Evolutionary conservation across 805 yeast species (phyloP), one percentile per base, ranked within the genome.

Genomic region (Ogataea nitratoaversa): DNA sequence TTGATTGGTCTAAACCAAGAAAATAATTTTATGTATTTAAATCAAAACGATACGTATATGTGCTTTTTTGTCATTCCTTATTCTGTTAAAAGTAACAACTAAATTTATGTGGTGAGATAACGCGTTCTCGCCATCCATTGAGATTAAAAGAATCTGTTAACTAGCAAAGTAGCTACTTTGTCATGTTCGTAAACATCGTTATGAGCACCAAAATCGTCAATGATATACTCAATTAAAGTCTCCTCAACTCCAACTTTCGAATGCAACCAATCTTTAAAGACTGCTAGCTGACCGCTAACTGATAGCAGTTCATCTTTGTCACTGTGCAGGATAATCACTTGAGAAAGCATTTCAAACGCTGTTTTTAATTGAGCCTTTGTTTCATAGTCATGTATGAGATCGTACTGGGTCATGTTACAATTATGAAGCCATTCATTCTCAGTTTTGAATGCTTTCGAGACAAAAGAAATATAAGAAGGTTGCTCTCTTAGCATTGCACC

Each of bases 271-370:
- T 48, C 31, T 2, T 53, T 43, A 19, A 82, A 61, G 40, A 56
- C 40, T 3, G 62, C 49, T 0, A 82, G 65, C 52, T 84, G 93
- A 3, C 60, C 58, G 19, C 63, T 40, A 2, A 76, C 62, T 16
- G 40, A 25, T 17, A 87, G 59, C 13, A 87, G 67, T 54, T 86
- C 95, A 60, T 87, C 95, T 14, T 70, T 56, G 3, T 60, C 55
- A 3, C 93, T 83, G 29, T 86, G 90, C 2, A 82, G 56, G 0
- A 85, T 53, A 32, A 66, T 56, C 6, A 72, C 47, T 5, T 49
- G 34, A 2, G 47, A 30, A 5, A 51, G 34, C 2, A 16, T 20
- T n/a, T 20, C 32, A 32, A 53, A 51, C 7, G 31, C 25, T 2
- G 39, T 30, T 11, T 35, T 12, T 1, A 47, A 25, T 2, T 42